These are phyloP conservation scores for Monosporascus sp. DNA, from an alignment of 2,329 filamentous ascomycete genomes.

Conservation along the genomic window DNA sequence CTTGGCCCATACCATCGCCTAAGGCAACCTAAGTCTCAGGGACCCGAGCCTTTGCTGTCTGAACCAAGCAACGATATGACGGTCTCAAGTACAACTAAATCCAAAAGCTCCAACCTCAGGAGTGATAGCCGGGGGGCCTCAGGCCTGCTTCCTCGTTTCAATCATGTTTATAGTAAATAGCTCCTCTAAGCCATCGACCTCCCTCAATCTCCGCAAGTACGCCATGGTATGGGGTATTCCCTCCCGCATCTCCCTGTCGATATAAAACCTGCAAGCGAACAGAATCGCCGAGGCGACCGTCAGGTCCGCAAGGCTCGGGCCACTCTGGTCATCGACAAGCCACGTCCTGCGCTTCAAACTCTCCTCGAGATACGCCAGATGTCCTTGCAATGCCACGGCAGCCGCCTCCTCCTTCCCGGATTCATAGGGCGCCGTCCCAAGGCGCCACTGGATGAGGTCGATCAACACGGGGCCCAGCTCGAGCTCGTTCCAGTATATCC, in stretches of 20 bases:
- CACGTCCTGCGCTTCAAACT: not conserved
- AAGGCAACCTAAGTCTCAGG: too few species aligned
- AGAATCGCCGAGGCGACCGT: not conserved
- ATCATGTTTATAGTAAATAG: not conserved
- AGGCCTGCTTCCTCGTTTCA: not conserved
- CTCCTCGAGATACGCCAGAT: not conserved
- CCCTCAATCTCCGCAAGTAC: not conserved
- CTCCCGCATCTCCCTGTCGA: not conserved
- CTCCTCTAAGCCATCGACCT: not conserved
- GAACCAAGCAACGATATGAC: too few species aligned
- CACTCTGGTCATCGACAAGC: not conserved
- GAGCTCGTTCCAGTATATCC: conserved; percentile 24
- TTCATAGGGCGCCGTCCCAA: not conserved
- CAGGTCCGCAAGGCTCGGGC: not conserved
- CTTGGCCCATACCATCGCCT: too few species aligned
- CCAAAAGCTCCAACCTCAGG: too few species aligned
- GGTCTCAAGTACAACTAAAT: too few species aligned
- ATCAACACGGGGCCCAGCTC: not conserved
- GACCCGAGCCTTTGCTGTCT: too few species aligned
- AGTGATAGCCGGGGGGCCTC: too few species aligned
- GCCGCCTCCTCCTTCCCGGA: not conserved
- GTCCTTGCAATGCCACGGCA: not conserved
- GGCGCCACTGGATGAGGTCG: not conserved
- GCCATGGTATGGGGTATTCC: not conserved
- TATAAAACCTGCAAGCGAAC: not conserved